Percentiles rank a stretch among this genome's conserved stretches.
phyloP scores from a whole-genome alignment of 2,329 filamentous ascomycete species.

The Camptophora hylomeconis region DNA sequence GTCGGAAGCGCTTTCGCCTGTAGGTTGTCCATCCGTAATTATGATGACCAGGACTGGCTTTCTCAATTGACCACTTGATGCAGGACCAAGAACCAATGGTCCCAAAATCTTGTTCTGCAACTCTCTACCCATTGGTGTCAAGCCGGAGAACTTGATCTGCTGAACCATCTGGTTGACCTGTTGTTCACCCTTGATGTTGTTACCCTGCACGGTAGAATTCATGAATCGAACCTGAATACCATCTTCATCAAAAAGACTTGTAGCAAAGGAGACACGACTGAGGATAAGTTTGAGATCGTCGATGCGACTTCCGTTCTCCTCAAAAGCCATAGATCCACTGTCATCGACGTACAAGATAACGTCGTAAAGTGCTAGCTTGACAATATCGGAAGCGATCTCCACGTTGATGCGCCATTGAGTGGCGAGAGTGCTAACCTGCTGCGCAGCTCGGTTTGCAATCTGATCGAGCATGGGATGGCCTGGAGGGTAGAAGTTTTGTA shows the following conservation, averaged over 20 bases:
- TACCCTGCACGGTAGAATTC: constrained; percentile 44
- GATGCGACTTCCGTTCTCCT: constrained; percentile 54
- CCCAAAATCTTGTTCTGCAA: constrained; percentile 52
- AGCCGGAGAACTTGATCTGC: constrained; percentile 49
- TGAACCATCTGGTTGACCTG: constrained; percentile 47
- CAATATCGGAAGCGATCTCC: constrained; percentile 50
- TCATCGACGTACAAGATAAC: constrained; percentile 54
- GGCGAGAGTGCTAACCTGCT: constrained; percentile 42
- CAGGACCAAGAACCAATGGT: constrained; percentile 42
- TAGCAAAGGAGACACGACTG: constrained; percentile 48
- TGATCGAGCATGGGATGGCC: constrained; percentile 38
- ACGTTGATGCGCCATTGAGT: constrained; percentile 43
- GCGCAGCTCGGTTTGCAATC: constrained; percentile 36
- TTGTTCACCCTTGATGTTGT: constrained; percentile 43
- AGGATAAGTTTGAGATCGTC: constrained; percentile 53
- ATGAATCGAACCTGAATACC: constrained; percentile 58
- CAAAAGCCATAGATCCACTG: constrained; percentile 57
- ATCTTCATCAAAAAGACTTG: constrained; percentile 56
- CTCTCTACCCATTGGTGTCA: constrained; percentile 54
- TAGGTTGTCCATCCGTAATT: constrained; percentile 54
- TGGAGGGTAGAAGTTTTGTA: constrained; percentile 47
- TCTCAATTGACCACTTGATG: constrained; percentile 38
- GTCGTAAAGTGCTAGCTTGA: constrained; percentile 50
- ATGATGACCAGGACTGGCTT: constrained; percentile 55
- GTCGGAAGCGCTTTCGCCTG: constrained; percentile 44